Base-by-base conservation (phyloP, 2,329 filamentous ascomycete genomes). In the Penicillium italicum region DNA sequence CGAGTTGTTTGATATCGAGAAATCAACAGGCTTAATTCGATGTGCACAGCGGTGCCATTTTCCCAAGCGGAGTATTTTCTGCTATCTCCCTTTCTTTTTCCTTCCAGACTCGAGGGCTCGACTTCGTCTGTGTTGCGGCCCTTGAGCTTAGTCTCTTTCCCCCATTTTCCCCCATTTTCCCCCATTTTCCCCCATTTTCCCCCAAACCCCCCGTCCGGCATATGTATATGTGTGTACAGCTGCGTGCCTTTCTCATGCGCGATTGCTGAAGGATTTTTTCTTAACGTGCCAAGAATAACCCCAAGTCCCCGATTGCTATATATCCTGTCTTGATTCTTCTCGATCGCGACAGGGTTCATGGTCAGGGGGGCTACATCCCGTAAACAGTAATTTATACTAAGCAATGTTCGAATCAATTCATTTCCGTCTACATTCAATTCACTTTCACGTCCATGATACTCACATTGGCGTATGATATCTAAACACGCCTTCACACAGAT, bases 221-320 rank as follows among this genome's bases (percentile, higher is more conserved):
- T 86, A 81, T 82, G 84, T 87, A 86, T 86, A 81, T 82, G 84
- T 87, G 85, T 87, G 85, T 87, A 87, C 85, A 86, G 84, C 84
- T 78, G 78, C 81, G 79, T 71, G 72, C 78, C 77, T 75, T 72
- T 78, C 69, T 78, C 73, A 83, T 85, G 82, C 79, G 78, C 79
- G 79, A 77, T 76, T 80, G 82, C 83, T 86, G 84, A 86, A 87
- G 84, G 85, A 85, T 80, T 78, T 73, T 76, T 76, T 78, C 48
- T 51, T 55, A 45, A 77, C 83, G 82, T 86, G 85, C 84, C 85
- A 77, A 87, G 78, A 87, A 77, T 61, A 73, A 75, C 70, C 65
- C 65, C 63, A 64, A 65, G 70, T 72, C 73, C 70, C 74, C 72
- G 73, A 59, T 54, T 72, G 75, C 77, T 79, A 78, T 75, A 77